A percentile compares a stretch with the other conserved stretches of the same genome.
Evolutionary conservation across 2,329 filamentous ascomycete genomes (phyloP).

Genomic region (Cercospora sesami): DNA sequence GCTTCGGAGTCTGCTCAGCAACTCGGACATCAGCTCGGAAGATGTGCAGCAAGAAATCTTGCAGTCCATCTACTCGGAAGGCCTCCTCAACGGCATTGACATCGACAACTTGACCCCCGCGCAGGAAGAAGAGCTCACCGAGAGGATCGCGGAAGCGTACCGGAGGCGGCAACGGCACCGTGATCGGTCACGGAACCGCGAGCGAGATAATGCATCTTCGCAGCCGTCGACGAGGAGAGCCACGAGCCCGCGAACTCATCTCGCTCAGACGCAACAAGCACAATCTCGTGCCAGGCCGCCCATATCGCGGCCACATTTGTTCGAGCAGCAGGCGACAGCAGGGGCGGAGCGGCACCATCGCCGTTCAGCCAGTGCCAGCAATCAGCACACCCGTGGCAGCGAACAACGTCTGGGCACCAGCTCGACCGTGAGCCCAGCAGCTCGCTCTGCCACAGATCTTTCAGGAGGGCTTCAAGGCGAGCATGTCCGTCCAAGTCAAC

Average conservation of each 20-base stretch:
- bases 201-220: slow-evolving; percentile 5
- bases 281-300: slow-evolving; percentile 42
- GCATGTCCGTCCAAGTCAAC: slow-evolving; percentile 17
- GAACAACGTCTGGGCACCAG: slow-evolving; percentile 37
- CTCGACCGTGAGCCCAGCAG: slow-evolving; percentile 45
- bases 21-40: slow-evolving; percentile 71
- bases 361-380: slow-evolving; percentile 48
- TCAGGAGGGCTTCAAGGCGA: slow-evolving; percentile 38
- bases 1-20: slow-evolving; percentile 77
- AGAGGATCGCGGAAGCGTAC: slow-evolving; percentile 87
- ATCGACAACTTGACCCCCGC: slow-evolving; percentile 79
- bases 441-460: slow-evolving; percentile 67
- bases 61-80: slow-evolving; percentile 83
- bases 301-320: slow-evolving; percentile 50
- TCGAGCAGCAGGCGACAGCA: slow-evolving; percentile 42
- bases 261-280: slow-evolving; percentile 32
- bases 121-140: slow-evolving; percentile 86
- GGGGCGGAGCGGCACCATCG: slow-evolving; percentile 36
- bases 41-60: slow-evolving; percentile 87
- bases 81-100: slow-evolving; percentile 82
- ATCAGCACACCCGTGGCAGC: slow-evolving; percentile 37
- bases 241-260: slow-evolving; percentile 4
- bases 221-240: not conserved
- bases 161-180: slow-evolving; percentile 68
- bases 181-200: slow-evolving; percentile 35